Evolutionary conservation across 1,139 yeast genomes (phyloP).

Genomic region (Protomyces gravidus): DNA sequence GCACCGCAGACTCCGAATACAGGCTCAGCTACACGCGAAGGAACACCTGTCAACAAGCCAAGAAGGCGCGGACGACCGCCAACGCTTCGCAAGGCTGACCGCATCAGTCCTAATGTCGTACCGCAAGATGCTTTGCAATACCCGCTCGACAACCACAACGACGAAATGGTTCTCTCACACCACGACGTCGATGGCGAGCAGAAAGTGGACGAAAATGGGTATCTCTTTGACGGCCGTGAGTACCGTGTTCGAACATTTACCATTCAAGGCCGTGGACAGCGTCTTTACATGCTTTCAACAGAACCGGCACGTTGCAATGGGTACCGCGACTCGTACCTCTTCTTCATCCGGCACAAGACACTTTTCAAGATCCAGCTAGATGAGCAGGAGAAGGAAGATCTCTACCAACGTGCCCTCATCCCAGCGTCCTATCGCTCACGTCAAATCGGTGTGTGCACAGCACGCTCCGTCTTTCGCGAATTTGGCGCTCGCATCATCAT

Average conservation of each 20-base stretch:
- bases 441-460: slow-evolving; percentile 83
- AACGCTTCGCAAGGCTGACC: background rate
- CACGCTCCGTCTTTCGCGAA: slow-evolving; percentile 81
- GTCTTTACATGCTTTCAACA: slow-evolving; percentile 82
- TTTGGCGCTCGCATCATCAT: slow-evolving; percentile 82
- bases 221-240: slow-evolving; percentile 67
- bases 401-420: slow-evolving; percentile 73
- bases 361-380: slow-evolving; percentile 70
- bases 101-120: slow-evolving; percentile 11
- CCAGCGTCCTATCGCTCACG: slow-evolving; percentile 91
- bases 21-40: slow-evolving; percentile 21
- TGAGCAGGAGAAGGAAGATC: slow-evolving; percentile 74
- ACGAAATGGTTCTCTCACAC: slow-evolving; percentile 74
- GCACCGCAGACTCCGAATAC: slow-evolving; percentile 32
- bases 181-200: slow-evolving; percentile 69
- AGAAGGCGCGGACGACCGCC: slow-evolving; percentile 36
- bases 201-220: slow-evolving; percentile 67
- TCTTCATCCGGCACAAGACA: slow-evolving; percentile 76
- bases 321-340: slow-evolving; percentile 82
- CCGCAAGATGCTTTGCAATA: slow-evolving; percentile 33
- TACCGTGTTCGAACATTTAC: slow-evolving; percentile 80
- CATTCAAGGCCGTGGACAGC: slow-evolving; percentile 65
- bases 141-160: slow-evolving; percentile 57
- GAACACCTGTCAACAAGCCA: slow-evolving; percentile 35
- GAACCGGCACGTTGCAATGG: slow-evolving; percentile 96